Evolutionary conservation across 2,329 filamentous ascomycete genomes (phyloP).

Genomic region (Venturia oleaginea): DNA sequence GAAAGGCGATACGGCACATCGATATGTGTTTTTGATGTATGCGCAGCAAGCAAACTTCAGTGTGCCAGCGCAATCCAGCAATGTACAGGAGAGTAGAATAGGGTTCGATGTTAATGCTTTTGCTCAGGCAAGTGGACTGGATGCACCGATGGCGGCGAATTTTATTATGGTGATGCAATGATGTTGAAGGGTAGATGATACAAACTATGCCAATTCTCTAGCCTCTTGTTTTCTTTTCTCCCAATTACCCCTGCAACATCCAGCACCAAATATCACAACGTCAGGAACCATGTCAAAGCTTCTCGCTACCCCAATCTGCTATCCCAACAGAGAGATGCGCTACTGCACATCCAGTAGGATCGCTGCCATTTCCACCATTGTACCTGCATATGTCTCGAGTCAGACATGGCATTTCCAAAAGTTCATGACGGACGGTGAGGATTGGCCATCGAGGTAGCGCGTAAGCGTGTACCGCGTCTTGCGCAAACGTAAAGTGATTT

Average conservation of each 20-base stretch:
- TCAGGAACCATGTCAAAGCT: neutral
- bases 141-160: neutral
- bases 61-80: slow-evolving; percentile 24
- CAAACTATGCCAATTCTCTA: neutral
- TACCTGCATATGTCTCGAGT: slow-evolving; percentile 4
- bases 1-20: slow-evolving; percentile 19
- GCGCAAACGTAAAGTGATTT: slow-evolving; percentile 1
- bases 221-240: neutral
- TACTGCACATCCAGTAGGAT: neutral
- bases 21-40: slow-evolving; percentile 27
- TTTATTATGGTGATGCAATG: neutral
- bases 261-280: neutral
- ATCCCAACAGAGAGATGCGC: neutral
- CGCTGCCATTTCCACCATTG: neutral
- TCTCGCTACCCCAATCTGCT: neutral
- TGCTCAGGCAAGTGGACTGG: neutral
- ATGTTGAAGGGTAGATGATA: too few relatives aligned
- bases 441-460: neutral
- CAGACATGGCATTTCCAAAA: neutral
- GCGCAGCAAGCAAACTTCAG: slow-evolving; percentile 20
- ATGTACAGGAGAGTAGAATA: slow-evolving; percentile 21
- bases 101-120: neutral
- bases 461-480: neutral
- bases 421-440: slow-evolving; percentile 1
- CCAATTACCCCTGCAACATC: neutral